Base-by-base conservation (phyloP, 1,284 basidiomycete genomes). In the Ceratorhiza oryzae-sativae region DNA sequence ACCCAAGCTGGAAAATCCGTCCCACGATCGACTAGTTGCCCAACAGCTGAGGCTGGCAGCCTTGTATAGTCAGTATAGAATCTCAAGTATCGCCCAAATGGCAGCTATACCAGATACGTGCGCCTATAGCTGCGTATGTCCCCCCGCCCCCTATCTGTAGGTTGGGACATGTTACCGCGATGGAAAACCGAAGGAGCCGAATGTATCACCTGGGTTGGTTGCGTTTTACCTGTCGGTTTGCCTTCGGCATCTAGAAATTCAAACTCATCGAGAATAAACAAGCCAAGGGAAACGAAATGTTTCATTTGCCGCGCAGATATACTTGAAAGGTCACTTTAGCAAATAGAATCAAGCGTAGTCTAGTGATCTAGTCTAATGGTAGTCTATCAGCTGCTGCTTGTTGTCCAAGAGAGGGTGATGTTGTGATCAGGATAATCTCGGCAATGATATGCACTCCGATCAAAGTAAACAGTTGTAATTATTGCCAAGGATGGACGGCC, bases 191-290 rank as follows among this genome's bases (percentile, higher is more conserved):
- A n/a, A 51, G 39, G 59, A 27, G 6, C 15, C 20, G 45, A 56
- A 32, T 18, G 25, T 3, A 58, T 63, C 36, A 67, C 72, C 58
- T 72, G 73, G 13, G 73, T 72, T 12, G 61, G 49, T 46, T 68
- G 73, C 32, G 78, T 81, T 79, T 78, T 81, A 45, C 80, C 85
- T 34, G 81, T 86, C 0, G 84, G 83, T 0, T 82, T 80, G 13
- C 89, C 90, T 25, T 85, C 77, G 36, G 83, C 82, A 76, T 90
- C 88, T 41, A 81, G 77, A 77, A 87, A 90, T 23, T 85, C 83
- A 77, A 94, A 91, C 74, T 91, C 86, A 79, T 96, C 94, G 75
- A 96, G 88, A 75, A 96, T 95, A 81, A 95, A 94, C 88, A 94
- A 89, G n/a, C 94, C 94, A 58, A 78, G 73, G 3, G 77, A 67